A percentile compares a stretch with the other conserved stretches of the same genome.
Evolutionary conservation across 2,329 filamentous ascomycete species (phyloP).

Genomic region (Laburnicola sp.): DNA sequence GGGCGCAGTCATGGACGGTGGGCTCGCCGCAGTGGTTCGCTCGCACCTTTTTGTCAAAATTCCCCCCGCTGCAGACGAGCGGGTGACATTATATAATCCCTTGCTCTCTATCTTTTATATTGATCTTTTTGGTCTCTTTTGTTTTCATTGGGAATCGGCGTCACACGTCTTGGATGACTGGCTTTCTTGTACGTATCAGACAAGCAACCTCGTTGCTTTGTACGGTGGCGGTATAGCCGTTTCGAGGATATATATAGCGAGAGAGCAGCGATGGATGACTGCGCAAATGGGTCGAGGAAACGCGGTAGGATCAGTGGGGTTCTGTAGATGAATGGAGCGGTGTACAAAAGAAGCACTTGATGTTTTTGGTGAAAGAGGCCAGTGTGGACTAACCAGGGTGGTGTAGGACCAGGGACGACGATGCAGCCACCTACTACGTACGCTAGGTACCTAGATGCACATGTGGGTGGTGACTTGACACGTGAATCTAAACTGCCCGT

Average conservation of each 20-base stretch:
- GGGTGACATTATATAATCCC: constrained; percentile 12
- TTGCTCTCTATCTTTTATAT: constrained; percentile 3
- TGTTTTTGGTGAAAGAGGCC: background rate
- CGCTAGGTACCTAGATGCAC: too few relatives aligned
- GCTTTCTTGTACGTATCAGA: constrained; percentile 3
- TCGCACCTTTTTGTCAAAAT: background rate
- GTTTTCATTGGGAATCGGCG: constrained; percentile 6
- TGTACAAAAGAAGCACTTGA: constrained; percentile 9
- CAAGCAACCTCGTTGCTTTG: background rate
- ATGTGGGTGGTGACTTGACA: too few relatives aligned
- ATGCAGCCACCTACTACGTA: too few relatives aligned
- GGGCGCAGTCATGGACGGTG: constrained; percentile 27
- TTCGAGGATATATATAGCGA: background rate
- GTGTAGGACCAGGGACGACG: background rate
- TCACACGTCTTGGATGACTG: constrained; percentile 2
- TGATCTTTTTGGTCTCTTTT: constrained; percentile 1
- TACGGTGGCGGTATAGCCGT: constrained; percentile 3
- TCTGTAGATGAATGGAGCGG: constrained; percentile 20
- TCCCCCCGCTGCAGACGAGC: background rate
- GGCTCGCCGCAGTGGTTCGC: constrained; percentile 16
- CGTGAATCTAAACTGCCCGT: too few relatives aligned
- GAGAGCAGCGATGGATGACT: background rate
- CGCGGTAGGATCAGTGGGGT: background rate
- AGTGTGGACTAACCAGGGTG: background rate
- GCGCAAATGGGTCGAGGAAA: background rate